These are phyloP conservation scores for Fallopia convolvulus DNA, from an alignment of 148 eudicot species.

Conservation along the genomic window DNA sequence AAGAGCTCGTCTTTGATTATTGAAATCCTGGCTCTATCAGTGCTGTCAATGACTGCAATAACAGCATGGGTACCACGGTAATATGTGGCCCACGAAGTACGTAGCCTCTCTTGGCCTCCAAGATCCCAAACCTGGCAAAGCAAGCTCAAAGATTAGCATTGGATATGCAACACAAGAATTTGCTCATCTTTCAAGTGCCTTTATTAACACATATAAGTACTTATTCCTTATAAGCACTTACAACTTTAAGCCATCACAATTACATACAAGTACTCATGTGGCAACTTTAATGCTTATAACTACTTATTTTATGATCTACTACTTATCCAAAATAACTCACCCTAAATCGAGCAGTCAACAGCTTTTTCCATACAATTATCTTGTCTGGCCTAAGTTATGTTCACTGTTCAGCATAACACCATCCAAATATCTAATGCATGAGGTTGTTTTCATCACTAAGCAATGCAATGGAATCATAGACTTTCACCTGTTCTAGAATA, in stretches of 20 bases:
- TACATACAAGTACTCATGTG: no score
- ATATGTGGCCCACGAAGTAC: constrained; percentile 97
- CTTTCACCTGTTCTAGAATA: not conserved
- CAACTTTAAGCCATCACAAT: no score
- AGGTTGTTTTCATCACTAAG: not conserved
- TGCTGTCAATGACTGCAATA: constrained; percentile 90
- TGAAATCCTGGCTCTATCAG: constrained; percentile 75
- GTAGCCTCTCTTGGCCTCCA: constrained; percentile 90
- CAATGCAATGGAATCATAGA: not conserved
- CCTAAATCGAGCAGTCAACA: not conserved
- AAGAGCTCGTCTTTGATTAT: constrained; percentile 89
- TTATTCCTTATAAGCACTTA: no score
- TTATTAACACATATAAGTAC: no score
- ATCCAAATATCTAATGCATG: not conserved
- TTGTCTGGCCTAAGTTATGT: not conserved
- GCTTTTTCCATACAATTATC: not conserved
- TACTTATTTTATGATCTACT: no score
- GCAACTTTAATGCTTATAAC: no score
- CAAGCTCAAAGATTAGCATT: not conserved
- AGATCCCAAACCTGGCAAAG: constrained; percentile 83
- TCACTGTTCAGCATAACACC: not conserved
- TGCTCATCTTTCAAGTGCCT: not conserved
- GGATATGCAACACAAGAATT: not conserved
- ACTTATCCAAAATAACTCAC: no score
- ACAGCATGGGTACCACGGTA: constrained; percentile 96